These are phyloP conservation scores for Anthostomella pinea DNA, from an alignment of 2,329 filamentous ascomycete genomes.

Conservation along the genomic window DNA sequence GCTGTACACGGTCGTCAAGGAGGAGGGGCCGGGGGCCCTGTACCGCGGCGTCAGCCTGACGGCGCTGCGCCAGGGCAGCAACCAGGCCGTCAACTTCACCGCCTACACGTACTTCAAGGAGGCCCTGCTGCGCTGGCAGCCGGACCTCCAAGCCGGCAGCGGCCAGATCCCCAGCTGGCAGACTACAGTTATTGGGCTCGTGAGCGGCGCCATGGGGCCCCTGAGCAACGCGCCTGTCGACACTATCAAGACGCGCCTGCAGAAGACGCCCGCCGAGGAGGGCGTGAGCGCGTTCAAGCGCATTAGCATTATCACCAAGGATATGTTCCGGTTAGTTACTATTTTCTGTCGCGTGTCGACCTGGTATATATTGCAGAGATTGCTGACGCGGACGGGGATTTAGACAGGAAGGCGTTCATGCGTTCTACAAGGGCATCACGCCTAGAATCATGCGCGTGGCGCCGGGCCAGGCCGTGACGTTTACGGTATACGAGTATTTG, in stretches of 20 bases:
- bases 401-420: constrained; percentile 86
- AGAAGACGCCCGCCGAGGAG: constrained; percentile 79
- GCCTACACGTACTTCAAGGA: constrained; percentile 94
- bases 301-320: constrained; percentile 73
- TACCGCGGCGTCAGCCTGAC: constrained; percentile 95
- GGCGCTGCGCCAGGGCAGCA: constrained; percentile 88
- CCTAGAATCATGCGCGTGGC: constrained; percentile 96
- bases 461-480: constrained; percentile 81
- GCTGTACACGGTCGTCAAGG: constrained; percentile 82
- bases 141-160: constrained; percentile 54
- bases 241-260: constrained; percentile 95
- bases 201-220: constrained; percentile 92
- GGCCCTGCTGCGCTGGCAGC: constrained; percentile 68
- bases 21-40: constrained; percentile 83
- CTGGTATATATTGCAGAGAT: no score
- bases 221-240: constrained; percentile 97
- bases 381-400: no score
- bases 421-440: constrained; percentile 99
- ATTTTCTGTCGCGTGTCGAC: no score
- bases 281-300: constrained; percentile 78
- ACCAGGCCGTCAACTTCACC: constrained; percentile 98
- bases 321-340: constrained; percentile 72
- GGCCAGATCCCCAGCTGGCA: constrained; percentile 74
- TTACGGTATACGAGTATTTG: constrained; percentile 75
- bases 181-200: constrained; percentile 85